phyloP scores from a whole-genome alignment of 2,329 filamentous ascomycete species.

The Mycosphaerella sp. region DNA sequence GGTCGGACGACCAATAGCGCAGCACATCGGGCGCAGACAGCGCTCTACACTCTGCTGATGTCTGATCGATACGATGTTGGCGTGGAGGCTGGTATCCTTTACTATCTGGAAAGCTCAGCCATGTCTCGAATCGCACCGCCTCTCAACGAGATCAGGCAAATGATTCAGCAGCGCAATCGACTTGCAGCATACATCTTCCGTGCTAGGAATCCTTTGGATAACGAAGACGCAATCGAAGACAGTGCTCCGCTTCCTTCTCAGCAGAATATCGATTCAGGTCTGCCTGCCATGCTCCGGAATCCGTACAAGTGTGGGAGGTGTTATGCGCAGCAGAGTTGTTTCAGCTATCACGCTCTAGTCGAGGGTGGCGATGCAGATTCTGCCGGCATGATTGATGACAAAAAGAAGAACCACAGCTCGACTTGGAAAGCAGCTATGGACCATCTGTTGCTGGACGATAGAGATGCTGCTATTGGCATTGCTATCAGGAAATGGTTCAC shows the following conservation, averaged over 20 bases:
- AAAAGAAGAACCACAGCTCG: constrained; percentile 30
- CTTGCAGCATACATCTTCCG: constrained; percentile 72
- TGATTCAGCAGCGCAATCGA: constrained; percentile 94
- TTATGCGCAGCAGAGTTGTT: constrained; percentile 86
- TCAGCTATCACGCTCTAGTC: constrained; percentile 85
- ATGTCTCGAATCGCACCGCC: constrained; percentile 80
- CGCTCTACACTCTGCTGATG: constrained; percentile 84
- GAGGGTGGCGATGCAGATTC: constrained; percentile 77
- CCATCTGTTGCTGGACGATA: constrained; percentile 23
- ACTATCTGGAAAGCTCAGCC: constrained; percentile 88
- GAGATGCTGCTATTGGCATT: constrained; percentile 52
- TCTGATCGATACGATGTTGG: constrained; percentile 94
- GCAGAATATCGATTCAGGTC: constrained; percentile 48
- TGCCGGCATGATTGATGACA: constrained; percentile 69
- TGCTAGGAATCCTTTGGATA: constrained; percentile 22
- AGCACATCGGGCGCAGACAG: constrained; percentile 86
- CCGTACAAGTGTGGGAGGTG: constrained; percentile 77
- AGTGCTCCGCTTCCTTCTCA: constrained; percentile 16
- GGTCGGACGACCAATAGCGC: constrained; percentile 72
- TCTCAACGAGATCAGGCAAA: constrained; percentile 81
- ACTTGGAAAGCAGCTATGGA: constrained; percentile 68
- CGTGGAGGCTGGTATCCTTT: constrained; percentile 82
- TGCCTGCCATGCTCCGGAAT: constrained; percentile 81
- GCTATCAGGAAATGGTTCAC: constrained; percentile 75
- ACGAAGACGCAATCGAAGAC: constrained; percentile 1